phyloP scores from a whole-genome alignment of 225 moss, liverwort and hornwort species.

The Antitrichia curtipendula region DNA sequence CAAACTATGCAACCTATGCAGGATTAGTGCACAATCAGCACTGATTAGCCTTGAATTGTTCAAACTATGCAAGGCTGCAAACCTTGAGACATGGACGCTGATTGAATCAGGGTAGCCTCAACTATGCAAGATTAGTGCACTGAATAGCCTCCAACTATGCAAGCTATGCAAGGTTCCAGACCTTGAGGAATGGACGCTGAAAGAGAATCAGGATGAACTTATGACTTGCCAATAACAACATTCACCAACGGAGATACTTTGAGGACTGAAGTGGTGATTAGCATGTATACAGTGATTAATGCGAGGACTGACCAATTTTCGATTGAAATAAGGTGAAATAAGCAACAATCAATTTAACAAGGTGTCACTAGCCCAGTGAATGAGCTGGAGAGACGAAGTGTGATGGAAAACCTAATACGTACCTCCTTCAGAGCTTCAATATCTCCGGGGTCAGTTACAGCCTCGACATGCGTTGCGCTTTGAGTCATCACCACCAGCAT shows the following conservation, averaged over 20 bases:
- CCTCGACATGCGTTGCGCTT: neutral
- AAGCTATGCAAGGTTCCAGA: neutral
- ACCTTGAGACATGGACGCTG: neutral
- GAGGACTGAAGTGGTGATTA: neutral
- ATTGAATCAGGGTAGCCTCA: neutral
- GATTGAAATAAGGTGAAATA: neutral
- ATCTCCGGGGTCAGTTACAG: constrained; percentile 24
- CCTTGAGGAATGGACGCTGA: neutral
- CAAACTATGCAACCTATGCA: neutral
- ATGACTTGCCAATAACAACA: neutral
- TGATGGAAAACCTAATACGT: neutral
- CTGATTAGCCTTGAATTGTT: neutral
- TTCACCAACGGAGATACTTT: neutral
- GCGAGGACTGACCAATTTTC: neutral
- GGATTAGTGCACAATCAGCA: neutral
- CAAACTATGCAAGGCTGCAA: neutral
- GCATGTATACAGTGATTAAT: neutral
- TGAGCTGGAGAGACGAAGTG: neutral
- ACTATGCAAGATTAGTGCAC: neutral
- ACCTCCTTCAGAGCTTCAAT: constrained; percentile 33
- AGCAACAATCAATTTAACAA: neutral
- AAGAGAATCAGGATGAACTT: neutral
- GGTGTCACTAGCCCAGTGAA: neutral
- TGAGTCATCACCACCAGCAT: neutral
- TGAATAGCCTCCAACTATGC: neutral